Evolutionary conservation across 2,329 filamentous ascomycete genomes (phyloP).

Genomic region (Helotiales sp.): DNA sequence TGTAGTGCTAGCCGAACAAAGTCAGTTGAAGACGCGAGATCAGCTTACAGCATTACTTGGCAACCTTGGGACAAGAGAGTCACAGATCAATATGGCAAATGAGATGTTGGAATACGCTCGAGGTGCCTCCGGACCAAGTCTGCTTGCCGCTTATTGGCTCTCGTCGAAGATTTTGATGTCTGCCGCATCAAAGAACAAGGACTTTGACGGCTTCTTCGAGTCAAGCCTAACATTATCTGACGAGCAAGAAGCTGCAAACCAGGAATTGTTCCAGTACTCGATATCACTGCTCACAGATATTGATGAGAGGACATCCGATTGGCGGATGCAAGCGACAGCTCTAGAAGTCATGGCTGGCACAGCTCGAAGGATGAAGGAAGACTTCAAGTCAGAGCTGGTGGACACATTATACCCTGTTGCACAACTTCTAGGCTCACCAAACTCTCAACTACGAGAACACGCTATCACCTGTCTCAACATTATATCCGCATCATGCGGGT

Average conservation of each 20-base stretch:
- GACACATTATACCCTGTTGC: slow-evolving; percentile 91
- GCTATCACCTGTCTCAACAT: slow-evolving; percentile 81
- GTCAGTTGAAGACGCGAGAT: slow-evolving; percentile 61
- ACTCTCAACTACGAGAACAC: slow-evolving; percentile 69
- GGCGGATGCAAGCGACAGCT: slow-evolving; percentile 75
- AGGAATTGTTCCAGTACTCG: slow-evolving; percentile 65
- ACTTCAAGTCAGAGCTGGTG: slow-evolving; percentile 82
- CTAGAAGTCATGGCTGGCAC: slow-evolving; percentile 79
- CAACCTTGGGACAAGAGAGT: slow-evolving; percentile 55
- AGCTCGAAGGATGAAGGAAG: slow-evolving; percentile 62
- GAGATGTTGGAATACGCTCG: slow-evolving; percentile 66
- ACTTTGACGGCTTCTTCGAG: slow-evolving; percentile 68
- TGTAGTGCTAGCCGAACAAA: slow-evolving; percentile 62
- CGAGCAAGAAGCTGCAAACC: slow-evolving; percentile 48
- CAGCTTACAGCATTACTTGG: slow-evolving; percentile 59
- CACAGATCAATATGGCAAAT: slow-evolving; percentile 60
- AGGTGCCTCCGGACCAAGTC: slow-evolving; percentile 55
- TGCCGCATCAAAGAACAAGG: slow-evolving; percentile 49
- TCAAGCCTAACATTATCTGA: slow-evolving; percentile 43
- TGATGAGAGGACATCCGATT: slow-evolving; percentile 54
- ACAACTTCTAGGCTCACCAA: slow-evolving; percentile 77
- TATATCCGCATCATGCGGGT: slow-evolving; percentile 74
- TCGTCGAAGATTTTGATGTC: slow-evolving; percentile 70
- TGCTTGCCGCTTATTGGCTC: slow-evolving; percentile 78
- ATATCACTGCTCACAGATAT: slow-evolving; percentile 58